Evolutionary conservation across 2,329 filamentous ascomycete species (phyloP).

Genomic region (Aspergillus sp.): DNA sequence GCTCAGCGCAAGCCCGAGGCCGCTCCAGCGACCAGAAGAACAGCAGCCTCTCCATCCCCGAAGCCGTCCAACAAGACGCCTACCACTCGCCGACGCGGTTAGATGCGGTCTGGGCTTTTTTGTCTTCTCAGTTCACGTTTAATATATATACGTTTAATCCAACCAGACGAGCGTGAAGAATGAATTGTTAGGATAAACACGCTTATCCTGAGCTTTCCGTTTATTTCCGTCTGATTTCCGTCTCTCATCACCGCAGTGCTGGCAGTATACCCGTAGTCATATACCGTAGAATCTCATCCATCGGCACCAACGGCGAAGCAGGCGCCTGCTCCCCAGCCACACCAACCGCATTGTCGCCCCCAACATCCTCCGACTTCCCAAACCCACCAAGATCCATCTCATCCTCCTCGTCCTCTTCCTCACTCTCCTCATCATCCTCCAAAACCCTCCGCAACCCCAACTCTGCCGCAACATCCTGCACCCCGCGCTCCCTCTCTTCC

Average conservation of each 20-base stretch:
- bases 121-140: slow-evolving; percentile 8
- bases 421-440: slow-evolving; percentile 56
- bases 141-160: slow-evolving; percentile 12
- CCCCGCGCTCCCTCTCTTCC: slow-evolving; percentile 65
- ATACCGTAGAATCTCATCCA: slow-evolving; percentile 51
- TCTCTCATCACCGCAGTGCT: slow-evolving; percentile 19
- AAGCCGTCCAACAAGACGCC: slow-evolving; percentile 49
- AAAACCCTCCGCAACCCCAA: slow-evolving; percentile 63
- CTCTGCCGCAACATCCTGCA: slow-evolving; percentile 71
- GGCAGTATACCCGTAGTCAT: slow-evolving; percentile 49
- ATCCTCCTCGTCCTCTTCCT: slow-evolving; percentile 36
- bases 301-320: slow-evolving; percentile 28
- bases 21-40: slow-evolving; percentile 35
- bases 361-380: slow-evolving; percentile 31
- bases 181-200: not conserved
- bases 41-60: slow-evolving; percentile 44
- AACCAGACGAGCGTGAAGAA: not conserved
- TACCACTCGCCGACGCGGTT: slow-evolving; percentile 58
- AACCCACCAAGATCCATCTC: slow-evolving; percentile 44
- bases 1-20: slow-evolving; percentile 24
- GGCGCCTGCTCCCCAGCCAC: slow-evolving; percentile 4
- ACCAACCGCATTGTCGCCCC: slow-evolving; percentile 34
- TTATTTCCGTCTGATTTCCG: not conserved
- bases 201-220: not conserved
- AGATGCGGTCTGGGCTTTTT: slow-evolving; percentile 22